Evolutionary conservation across 805 yeast species (phyloP).

Genomic region (Candida tibetensis): DNA sequence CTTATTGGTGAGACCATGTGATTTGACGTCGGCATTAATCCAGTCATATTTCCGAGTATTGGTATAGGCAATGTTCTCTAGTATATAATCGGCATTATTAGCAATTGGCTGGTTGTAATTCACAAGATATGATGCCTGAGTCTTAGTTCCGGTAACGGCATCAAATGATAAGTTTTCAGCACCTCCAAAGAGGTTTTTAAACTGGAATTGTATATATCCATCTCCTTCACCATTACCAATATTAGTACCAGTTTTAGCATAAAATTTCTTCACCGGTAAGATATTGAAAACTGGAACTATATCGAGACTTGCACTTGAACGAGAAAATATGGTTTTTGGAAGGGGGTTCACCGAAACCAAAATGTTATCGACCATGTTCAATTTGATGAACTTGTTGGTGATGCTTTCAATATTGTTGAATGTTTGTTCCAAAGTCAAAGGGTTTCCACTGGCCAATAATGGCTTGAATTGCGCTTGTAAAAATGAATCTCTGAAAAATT

Average conservation of each 20-base stretch:
- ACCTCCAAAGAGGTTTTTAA: constrained; percentile 56
- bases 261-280: constrained; percentile 63
- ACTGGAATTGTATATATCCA: constrained; percentile 76
- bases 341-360: constrained; percentile 29
- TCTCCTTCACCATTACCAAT: constrained; percentile 97
- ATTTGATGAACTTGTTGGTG: constrained; percentile 41
- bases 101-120: constrained; percentile 46
- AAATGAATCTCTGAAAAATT: constrained; percentile 45
- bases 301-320: constrained; percentile 16
- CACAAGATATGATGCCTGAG: constrained; percentile 47
- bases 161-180: constrained; percentile 52
- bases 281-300: constrained; percentile 38
- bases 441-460: constrained; percentile 30
- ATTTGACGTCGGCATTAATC: constrained; percentile 44
- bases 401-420: constrained; percentile 42
- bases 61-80: constrained; percentile 39
- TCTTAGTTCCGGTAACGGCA: constrained; percentile 49
- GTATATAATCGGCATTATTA: constrained; percentile 38
- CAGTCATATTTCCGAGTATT: constrained; percentile 49
- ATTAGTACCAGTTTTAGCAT: constrained; percentile 91
- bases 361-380: constrained; percentile 44
- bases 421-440: constrained; percentile 39
- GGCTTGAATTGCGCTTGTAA: constrained; percentile 48
- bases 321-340: constrained; percentile 17
- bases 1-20: constrained; percentile 43